These are phyloP conservation scores for Croton setiger DNA, from an alignment of 441 rosid species.

Conservation along the genomic window DNA sequence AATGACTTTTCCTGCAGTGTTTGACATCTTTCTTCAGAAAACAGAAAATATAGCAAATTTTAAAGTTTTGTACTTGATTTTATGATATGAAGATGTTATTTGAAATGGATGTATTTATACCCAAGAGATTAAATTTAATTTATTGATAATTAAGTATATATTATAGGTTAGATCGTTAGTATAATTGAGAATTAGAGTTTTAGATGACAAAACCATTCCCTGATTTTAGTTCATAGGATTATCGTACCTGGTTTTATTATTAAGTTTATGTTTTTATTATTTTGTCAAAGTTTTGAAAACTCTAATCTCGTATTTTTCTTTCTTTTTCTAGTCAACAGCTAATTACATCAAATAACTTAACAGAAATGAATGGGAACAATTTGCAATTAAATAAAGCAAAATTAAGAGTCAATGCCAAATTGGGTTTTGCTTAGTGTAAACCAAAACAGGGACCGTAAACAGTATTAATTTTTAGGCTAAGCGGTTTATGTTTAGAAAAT, in stretches of 20 bases:
- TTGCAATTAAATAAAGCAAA: too few species aligned
- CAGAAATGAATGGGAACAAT: too few species aligned
- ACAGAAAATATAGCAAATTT: background rate
- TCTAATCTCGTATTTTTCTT: too few species aligned
- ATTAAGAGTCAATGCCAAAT: too few species aligned
- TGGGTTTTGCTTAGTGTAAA: too few species aligned
- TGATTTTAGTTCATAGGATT: background rate
- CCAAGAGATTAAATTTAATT: background rate
- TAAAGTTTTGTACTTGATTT: background rate
- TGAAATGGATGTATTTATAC: background rate
- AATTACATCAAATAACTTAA: too few species aligned
- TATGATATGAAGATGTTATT: background rate
- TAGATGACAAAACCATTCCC: slow-evolving; percentile 2
- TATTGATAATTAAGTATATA: background rate
- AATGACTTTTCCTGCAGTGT: slow-evolving; percentile 11
- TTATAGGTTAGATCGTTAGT: background rate
- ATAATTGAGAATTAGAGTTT: background rate
- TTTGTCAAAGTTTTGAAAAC: too few species aligned
- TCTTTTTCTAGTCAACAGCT: too few species aligned
- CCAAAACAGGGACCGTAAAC: too few species aligned
- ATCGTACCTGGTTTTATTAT: background rate
- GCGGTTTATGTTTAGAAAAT: too few species aligned
- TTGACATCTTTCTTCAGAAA: slow-evolving; percentile 4
- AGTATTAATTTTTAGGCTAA: too few species aligned
- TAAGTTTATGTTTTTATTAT: too few species aligned